Base-by-base conservation (phyloP, 768 basidiomycete species). In the Coprinopsis sp. region DNA sequence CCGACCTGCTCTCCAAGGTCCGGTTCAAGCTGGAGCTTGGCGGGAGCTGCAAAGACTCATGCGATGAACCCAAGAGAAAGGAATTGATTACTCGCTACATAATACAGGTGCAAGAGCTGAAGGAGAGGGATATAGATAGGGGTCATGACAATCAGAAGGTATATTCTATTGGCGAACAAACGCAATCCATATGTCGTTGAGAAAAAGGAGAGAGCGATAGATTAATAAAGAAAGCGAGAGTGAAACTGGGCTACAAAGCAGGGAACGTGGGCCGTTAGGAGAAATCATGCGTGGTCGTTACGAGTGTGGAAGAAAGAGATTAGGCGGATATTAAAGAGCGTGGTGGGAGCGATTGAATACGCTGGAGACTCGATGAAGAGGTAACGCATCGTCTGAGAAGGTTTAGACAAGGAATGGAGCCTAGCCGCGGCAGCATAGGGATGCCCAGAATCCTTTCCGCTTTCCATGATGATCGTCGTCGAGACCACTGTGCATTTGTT, bases 351-450 rank as follows among this genome's bases (percentile, higher is more conserved):
- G 65, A 44, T 65, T 68, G 55, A 67, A 31, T 31, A 31, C 30
- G n/a, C n/a, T n/a, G n/a, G n/a, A 30, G 41, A 30, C 41, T 30
- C 27, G 33, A 41, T 22, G 41, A 43, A 25, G 29, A 31, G 41
- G 33, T 31, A 28, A 43, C 30, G 29, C 41, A 43, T 30, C n/a
- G 13, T 41, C 33, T n/a, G 29, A 43, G 41, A 31, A 28, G 41
- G 41, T 28, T 43, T 43, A 31, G n/a, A n/a, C n/a, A 41, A 29
- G 12, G 24, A 42, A 37, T 31, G 31, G 23, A 7, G 27, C 51
- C 31, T 37, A 87, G 69, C 73, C 79, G 56, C 79, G 76, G 62
- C 87, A 90, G 64, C 87, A 90, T 47, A 89, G 64, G 33, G 79
- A 67, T 51, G 70, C 69, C 67, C 77, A 83, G 59, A 89, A 71